Evolutionary conservation across 495 filamentous ascomycete species (phyloP), one percentile per base, ranked within the genome.

Genomic region (Penicillium manginii): DNA sequence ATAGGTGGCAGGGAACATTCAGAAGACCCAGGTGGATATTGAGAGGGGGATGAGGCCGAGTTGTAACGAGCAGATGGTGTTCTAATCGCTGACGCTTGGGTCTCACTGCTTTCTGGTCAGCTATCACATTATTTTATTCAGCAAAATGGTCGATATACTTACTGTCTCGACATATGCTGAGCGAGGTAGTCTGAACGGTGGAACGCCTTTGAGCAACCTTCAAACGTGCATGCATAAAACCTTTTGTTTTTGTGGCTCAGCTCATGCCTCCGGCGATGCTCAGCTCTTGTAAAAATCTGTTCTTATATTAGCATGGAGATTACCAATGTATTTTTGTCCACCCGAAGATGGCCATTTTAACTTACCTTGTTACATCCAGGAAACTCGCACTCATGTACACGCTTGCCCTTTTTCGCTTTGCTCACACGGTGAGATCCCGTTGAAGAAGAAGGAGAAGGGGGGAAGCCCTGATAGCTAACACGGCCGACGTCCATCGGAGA

Each of bases 381-480:
- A 40, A 65, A 77, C 33, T 88, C 82, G 69, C 89, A 92, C 1
- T 79, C 81, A 69, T 92, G 89, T 18, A 92, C 89, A n/a, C 86
- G 88, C 52, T 90, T 83, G 11, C 89, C 89, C 69, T 92, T 92
- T 79, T 89, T 91, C 14, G 89, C 89, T 65, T 88, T 86, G 73
- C 89, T 92, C 46, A 91, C 85, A 46, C 88, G 86, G 51, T 86
- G 84, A 17, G 88, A 91, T 45, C 87, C 86, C 3, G 54, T 51
- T n/a, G 88, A 91, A 60, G 82, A 82, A 21, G 78, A 78, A 70
- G 46, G 73, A 62, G 55, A 79, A 7, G 42, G 57, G n/a, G 37
- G 35, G 9, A 43, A 19, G 12, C 57, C 33, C 1, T 56, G 50
- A 12, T 57, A 49, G 8, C 9, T 57, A 4, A 14, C 0, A 21